phyloP scores from a whole-genome alignment of 2,329 filamentous ascomycete genomes.

The Fusarium papillatum region DNA sequence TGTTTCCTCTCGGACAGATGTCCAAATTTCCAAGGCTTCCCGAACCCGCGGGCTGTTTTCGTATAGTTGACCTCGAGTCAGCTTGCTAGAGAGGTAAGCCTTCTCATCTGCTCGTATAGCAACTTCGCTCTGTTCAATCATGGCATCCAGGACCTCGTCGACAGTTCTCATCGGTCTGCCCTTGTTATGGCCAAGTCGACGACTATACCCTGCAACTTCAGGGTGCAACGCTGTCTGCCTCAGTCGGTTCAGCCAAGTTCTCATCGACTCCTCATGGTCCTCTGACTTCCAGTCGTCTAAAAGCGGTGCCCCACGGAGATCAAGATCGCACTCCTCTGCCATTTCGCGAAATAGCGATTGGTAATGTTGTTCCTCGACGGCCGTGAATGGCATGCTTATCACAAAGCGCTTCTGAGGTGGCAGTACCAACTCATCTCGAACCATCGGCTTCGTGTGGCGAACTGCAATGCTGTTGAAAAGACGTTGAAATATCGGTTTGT shows the following conservation, averaged over 20 bases:
- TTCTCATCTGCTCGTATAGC: conserved; percentile 78
- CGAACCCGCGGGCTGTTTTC: conserved; percentile 79
- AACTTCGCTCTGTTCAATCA: conserved; percentile 89
- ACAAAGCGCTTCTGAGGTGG: conserved; percentile 89
- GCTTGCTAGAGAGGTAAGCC: conserved; percentile 70
- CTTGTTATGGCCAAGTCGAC: conserved; percentile 72
- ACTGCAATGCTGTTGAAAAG: conserved; percentile 82
- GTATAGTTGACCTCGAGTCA: conserved; percentile 82
- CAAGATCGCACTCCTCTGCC: conserved; percentile 77
- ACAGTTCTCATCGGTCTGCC: conserved; percentile 83
- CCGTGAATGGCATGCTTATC: conserved; percentile 90
- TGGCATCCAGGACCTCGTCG: conserved; percentile 87
- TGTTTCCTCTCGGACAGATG: conserved; percentile 65
- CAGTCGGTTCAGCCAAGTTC: conserved; percentile 81
- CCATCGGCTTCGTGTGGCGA: conserved; percentile 86
- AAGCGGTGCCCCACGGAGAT: conserved; percentile 73
- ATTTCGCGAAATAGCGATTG: conserved; percentile 81
- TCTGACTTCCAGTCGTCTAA: conserved; percentile 75
- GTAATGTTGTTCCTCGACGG: conserved; percentile 94
- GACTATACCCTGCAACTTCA: conserved; percentile 79
- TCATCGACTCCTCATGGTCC: conserved; percentile 79
- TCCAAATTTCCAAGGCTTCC: conserved; percentile 80
- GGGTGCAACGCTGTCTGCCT: conserved; percentile 90
- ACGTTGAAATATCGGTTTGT: conserved; percentile 74
- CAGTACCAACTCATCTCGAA: conserved; percentile 83